A percentile compares a stretch with the other conserved stretches of the same genome.
Evolutionary conservation across 805 yeast species (phyloP).

Genomic region (Saccharomycopsis javanensis): DNA sequence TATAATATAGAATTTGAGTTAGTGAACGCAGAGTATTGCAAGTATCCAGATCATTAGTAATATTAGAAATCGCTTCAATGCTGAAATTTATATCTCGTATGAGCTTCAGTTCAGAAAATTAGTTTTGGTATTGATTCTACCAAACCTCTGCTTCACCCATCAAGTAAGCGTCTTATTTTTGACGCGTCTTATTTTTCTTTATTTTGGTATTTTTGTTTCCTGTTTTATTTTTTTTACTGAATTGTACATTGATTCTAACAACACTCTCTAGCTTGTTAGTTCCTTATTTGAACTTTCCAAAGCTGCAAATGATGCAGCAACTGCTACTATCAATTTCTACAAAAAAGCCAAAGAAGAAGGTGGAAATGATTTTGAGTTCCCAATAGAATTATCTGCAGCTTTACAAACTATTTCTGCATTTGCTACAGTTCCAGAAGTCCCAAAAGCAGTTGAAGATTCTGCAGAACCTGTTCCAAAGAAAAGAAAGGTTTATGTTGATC

Average conservation of each 20-base stretch:
- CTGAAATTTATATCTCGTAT: no score
- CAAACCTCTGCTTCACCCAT: not conserved
- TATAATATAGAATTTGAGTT: no score
- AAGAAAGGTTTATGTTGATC: slow-evolving; percentile 59
- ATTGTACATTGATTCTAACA: not conserved
- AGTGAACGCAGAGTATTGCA: no score
- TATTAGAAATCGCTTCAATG: no score
- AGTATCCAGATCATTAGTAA: no score
- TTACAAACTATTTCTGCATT: not conserved
- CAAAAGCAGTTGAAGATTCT: slow-evolving; percentile 16
- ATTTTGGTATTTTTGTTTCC: not conserved
- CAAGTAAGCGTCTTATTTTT: not conserved
- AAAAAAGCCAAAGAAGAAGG: slow-evolving; percentile 32
- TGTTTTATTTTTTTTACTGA: not conserved
- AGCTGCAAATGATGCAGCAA: slow-evolving; percentile 79
- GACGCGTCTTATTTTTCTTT: not conserved
- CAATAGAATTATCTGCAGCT: slow-evolving; percentile 3
- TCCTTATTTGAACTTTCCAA: slow-evolving; percentile 74
- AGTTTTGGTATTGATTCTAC: no score
- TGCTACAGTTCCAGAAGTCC: slow-evolving; percentile 1
- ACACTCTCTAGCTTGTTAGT: slow-evolving; percentile 46
- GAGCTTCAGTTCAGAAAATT: no score
- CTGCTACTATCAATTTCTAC: slow-evolving; percentile 70
- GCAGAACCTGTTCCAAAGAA: slow-evolving; percentile 25
- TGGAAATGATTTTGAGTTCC: not conserved